Conservation (phyloP, 176 grass and related monocot genomes). For the Zea mays region DNA sequence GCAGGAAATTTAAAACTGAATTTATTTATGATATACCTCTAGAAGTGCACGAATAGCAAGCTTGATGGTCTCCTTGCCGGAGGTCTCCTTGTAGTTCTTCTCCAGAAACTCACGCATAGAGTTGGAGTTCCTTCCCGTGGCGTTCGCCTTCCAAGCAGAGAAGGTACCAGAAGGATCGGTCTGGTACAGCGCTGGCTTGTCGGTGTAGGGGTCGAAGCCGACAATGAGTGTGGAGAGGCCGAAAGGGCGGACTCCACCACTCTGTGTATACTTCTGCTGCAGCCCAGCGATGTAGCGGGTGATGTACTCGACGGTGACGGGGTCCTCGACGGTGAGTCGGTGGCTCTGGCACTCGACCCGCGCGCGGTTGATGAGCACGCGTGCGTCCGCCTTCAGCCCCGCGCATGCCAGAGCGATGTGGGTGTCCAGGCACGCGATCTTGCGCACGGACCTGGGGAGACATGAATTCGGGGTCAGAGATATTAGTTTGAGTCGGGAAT, state of each 20-base stretch:
- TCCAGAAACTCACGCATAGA: slow-evolving; percentile 95
- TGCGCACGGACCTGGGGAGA: slow-evolving; percentile 62
- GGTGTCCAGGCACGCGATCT: slow-evolving; percentile 89
- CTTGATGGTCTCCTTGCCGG: slow-evolving; percentile 91
- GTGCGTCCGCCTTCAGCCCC: slow-evolving; percentile 94
- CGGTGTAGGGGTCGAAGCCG: slow-evolving; percentile 80
- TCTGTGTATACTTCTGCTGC: slow-evolving; percentile 98
- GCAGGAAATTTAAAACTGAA: neutral
- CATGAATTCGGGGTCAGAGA: neutral
- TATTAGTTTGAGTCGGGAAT: neutral
- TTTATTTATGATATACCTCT: slow-evolving; percentile 51
- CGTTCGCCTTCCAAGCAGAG: slow-evolving; percentile 96
- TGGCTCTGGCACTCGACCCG: slow-evolving; percentile 98
- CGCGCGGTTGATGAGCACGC: slow-evolving; percentile 88
- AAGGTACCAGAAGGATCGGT: slow-evolving; percentile 94
- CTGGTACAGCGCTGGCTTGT: slow-evolving; percentile 76
- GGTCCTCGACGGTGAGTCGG: slow-evolving; percentile 85
- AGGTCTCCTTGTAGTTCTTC: slow-evolving; percentile 98
- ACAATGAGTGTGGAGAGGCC: slow-evolving; percentile 92
- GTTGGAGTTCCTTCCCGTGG: slow-evolving; percentile 92
- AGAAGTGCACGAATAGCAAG: slow-evolving; percentile 79
- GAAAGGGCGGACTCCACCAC: slow-evolving; percentile 79
- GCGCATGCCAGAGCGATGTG: slow-evolving; percentile 96
- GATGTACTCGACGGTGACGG: slow-evolving; percentile 96
- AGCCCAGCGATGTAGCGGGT: slow-evolving; percentile 95